Conservation (phyloP, 352 stramenopile species). For the Blastocystis sp. region DNA sequence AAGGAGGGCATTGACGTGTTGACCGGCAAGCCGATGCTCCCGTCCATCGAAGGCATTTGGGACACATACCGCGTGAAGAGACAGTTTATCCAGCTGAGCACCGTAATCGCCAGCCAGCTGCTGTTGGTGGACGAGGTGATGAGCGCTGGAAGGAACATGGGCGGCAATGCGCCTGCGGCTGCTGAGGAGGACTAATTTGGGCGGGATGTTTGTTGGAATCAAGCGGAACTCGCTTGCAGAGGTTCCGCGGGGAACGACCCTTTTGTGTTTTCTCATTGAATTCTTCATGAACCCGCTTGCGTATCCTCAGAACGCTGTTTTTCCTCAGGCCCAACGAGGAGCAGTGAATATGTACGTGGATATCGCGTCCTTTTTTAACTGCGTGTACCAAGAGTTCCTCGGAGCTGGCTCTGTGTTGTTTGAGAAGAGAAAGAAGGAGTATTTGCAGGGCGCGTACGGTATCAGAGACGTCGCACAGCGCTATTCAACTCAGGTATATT, state of each 20-base stretch:
- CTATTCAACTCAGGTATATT: neutral
- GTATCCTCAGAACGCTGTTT: neutral
- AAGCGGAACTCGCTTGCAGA: neutral
- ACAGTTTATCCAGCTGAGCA: slow-evolving; percentile 92
- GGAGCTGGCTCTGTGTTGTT: neutral
- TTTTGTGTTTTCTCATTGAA: neutral
- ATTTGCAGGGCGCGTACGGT: neutral
- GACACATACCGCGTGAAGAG: slow-evolving; percentile 98
- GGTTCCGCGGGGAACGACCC: neutral
- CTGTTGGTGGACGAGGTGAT: slow-evolving; percentile 62
- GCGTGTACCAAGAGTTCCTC: neutral
- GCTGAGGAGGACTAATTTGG: slow-evolving; percentile 38
- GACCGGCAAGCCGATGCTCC: slow-evolving; percentile 93
- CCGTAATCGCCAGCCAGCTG: slow-evolving; percentile 57
- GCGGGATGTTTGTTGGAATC: slow-evolving; percentile 17
- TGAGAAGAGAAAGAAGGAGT: neutral
- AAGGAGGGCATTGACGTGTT: slow-evolving; percentile 93
- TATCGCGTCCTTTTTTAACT: neutral
- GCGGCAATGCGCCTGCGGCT: neutral
- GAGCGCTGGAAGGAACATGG: slow-evolving; percentile 62
- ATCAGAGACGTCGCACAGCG: neutral
- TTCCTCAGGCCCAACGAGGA: neutral
- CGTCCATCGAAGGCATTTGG: slow-evolving; percentile 93
- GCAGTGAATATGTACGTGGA: slow-evolving; percentile 1
- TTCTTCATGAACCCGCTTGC: neutral